Evolutionary conservation across 2,329 filamentous ascomycete genomes (phyloP), one percentile per base, ranked within the genome.

Genomic region (Helminthosporium solani): DNA sequence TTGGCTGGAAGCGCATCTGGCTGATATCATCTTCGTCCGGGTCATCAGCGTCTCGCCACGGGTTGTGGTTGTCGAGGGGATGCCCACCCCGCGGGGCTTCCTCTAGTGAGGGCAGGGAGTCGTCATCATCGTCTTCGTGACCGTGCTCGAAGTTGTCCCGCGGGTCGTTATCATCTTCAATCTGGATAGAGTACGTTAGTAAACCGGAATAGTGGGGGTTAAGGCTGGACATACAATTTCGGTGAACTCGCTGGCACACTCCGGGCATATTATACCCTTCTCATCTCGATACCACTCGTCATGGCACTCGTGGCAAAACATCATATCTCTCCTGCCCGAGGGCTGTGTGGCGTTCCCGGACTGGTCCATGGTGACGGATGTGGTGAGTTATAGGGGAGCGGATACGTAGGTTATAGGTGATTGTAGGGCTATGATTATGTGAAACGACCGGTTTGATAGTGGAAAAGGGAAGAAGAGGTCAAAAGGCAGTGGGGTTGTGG

Each of bases 181-280:
- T 75, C 72, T 74, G 50, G 16, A 35, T 18, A 11, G 14, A 9
- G 7, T n/a, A 38, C 39, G 54, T 67, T 50, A 68, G 59, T 55
- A 39, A 33, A 12, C 23, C 19, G 31, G 8, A 3, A 8, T n/a
- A 37, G 41, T 23, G 49, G 36, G 42, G n/a, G n/a, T n/a, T n/a
- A n/a, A n/a, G n/a, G n/a, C n/a, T n/a, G n/a, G n/a, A 77, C 86
- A 64, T 76, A 95, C 91, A 59, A 97, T 90, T 73, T 99, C 91
- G 14, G 84, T 89, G 56, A 89, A 85, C 16, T 95, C 89, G 30
- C 84, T 83, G 3, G 78, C 67, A 66, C 94, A 99, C n/a, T 74
- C 70, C 14, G 90, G 90, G 65, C 94, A 99, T 14, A 73, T 74
- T 52, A 95, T 72, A 20, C 79, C 84, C 54, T 80, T 77, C 53